Base-by-base conservation (phyloP, 257 asterid genomes). In the Solanum boliviense region DNA sequence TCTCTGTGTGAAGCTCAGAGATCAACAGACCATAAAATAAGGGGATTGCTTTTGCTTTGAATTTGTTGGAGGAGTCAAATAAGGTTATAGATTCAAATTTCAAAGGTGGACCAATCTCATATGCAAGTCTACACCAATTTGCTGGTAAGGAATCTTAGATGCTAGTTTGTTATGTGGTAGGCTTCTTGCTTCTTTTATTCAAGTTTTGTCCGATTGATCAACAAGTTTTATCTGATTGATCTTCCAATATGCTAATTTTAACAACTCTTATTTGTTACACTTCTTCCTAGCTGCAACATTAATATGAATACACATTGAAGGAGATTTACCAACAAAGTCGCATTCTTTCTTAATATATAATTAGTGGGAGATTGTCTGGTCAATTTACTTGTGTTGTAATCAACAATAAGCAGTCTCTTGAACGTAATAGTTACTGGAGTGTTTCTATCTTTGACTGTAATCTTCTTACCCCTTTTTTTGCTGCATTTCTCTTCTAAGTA, bases 1-100 rank as follows among this genome's bases (percentile, higher is more conserved):
- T 93, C 91, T 93, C 91, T 91, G 89, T 92, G 84, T 94, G 96
- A 97, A 97, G 99, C 95, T 93, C 98, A 94, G 98, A 97, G 98
- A 92, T 97, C 67, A 93, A 91, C 93, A 90, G 98, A 88, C 96
- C 95, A 89, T 98, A 95, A 93, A 95, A 95, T 92, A 95, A 93
- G 74, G 96, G 93, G 73, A 94, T 95, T 56, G 92, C 93, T 52
- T 92, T 91, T 46, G 97, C 96, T 88, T 38, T 95, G 88, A 89
- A 34, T 92, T 90, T 95, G 84, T 88, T 97, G 88, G 99, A 97
- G 91, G 96, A 92, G 84, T 91, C 89, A n/a, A 97, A 97, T 91
- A 97, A 95, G 94, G 98, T 95, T 90, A 92, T 95, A 73, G 98
- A 97, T 91, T 89, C 95, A 6, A 89, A 93, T 46, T 93, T 96